Percentiles rank a stretch among this genome's conserved stretches.
phyloP scores from a whole-genome alignment of 306 rosid genomes.

The Mimosa bimucronata region DNA sequence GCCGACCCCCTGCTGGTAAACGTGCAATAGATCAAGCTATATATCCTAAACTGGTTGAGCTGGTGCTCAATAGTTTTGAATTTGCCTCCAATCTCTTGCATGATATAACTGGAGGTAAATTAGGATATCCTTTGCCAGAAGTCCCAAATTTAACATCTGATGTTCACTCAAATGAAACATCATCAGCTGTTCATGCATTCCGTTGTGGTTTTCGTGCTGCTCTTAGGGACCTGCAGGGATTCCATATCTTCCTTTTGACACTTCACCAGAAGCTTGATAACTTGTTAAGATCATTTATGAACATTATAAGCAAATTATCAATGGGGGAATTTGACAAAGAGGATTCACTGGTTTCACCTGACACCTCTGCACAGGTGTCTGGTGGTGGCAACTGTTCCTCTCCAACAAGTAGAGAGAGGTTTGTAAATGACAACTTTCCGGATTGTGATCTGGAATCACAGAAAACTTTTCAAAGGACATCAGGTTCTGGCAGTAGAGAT shows the following conservation, averaged over 20 bases:
- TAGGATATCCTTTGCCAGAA: conserved; percentile 60
- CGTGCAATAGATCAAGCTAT: conserved; percentile 87
- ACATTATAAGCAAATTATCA: conserved; percentile 67
- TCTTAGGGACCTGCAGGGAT: conserved; percentile 90
- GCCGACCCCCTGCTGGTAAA: conserved; percentile 94
- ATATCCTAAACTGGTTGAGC: conserved; percentile 92
- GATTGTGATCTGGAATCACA: conserved; percentile 76
- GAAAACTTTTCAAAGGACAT: conserved; percentile 58
- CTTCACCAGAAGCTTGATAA: conserved; percentile 89
- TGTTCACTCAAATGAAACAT: conserved; percentile 47
- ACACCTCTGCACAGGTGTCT: conserved; percentile 58
- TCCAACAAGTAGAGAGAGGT: conserved; percentile 65
- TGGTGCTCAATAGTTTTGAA: conserved; percentile 76
- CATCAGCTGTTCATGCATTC: conserved; percentile 59
- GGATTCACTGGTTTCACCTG: conserved; percentile 57
- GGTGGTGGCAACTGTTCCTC: conserved; percentile 45
- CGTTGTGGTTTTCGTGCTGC: conserved; percentile 85
- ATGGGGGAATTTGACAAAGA: conserved; percentile 81
- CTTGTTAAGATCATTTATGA: conserved; percentile 73
- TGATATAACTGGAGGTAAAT: conserved; percentile 82
- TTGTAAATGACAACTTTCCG: conserved; percentile 58
- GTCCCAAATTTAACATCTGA: conserved; percentile 50
- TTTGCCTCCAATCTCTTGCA: conserved; percentile 74
- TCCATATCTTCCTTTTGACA: conserved; percentile 82
- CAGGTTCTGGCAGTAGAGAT: conserved; percentile 64